Percentiles rank a stretch among this genome's conserved stretches.
Conservation (phyloP, 2,329 filamentous ascomycete genomes). For the Alternaria sp. region DNA sequence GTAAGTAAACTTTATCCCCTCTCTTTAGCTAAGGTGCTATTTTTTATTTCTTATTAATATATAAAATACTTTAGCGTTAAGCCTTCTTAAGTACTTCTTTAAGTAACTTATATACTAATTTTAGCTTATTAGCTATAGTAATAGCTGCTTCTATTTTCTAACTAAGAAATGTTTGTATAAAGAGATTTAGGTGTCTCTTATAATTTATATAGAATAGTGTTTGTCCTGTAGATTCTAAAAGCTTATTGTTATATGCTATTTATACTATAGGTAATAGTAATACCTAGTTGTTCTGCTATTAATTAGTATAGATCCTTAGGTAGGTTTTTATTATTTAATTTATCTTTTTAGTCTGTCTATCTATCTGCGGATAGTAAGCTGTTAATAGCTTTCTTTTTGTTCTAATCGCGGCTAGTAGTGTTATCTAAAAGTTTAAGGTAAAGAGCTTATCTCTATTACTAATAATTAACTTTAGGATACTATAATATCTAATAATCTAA, state of each 20-base stretch:
- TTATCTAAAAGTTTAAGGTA: not conserved
- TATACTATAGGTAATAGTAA: too few relatives aligned
- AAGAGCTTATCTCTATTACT: constrained; percentile 12
- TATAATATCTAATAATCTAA: not conserved
- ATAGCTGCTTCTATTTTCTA: not conserved
- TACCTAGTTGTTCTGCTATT: too few relatives aligned
- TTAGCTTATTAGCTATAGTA: not conserved
- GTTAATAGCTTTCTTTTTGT: not conserved
- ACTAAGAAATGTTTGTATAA: too few relatives aligned
- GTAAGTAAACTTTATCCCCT: not conserved
- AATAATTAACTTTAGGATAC: constrained; percentile 4
- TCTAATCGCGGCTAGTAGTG: not conserved
- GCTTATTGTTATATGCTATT: too few relatives aligned
- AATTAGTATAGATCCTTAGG: too few relatives aligned
- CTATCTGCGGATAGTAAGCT: constrained; percentile 15
- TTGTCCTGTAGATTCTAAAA: too few relatives aligned
- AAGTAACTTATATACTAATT: not conserved
- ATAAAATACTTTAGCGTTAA: not conserved
- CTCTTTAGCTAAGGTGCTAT: not conserved
- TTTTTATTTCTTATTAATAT: not conserved
- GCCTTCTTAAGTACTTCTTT: not conserved
- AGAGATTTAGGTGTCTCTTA: too few relatives aligned
- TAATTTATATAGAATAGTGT: too few relatives aligned
- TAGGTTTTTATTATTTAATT: too few relatives aligned
- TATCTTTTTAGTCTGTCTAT: not conserved